A percentile compares a stretch with the other conserved stretches of the same genome.
Evolutionary conservation across 768 basidiomycete species (phyloP).

Genomic region (Pholiota microspora): DNA sequence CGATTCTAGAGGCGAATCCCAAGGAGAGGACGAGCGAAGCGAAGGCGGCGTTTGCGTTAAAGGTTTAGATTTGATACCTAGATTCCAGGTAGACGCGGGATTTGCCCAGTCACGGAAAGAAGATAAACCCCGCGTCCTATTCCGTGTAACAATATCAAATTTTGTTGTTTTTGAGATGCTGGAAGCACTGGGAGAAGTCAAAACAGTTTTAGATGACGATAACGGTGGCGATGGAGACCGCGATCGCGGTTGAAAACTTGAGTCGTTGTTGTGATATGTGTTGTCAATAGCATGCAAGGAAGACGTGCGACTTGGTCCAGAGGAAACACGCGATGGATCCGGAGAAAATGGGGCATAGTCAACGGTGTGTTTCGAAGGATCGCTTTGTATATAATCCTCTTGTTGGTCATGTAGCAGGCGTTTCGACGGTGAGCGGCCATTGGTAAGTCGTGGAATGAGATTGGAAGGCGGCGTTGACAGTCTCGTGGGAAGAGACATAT

Average conservation of each 20-base stretch:
- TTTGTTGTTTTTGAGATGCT: neutral
- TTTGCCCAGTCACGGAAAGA: neutral
- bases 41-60: neutral
- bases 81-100: neutral
- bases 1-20: neutral
- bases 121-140: neutral
- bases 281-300: slow-evolving; percentile 13
- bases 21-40: neutral
- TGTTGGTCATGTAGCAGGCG: too few species aligned
- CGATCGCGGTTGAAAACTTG: neutral
- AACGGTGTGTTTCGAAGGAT: neutral
- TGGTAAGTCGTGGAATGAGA: neutral
- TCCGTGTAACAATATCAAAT: neutral
- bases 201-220: slow-evolving; percentile 8
- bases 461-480: neutral
- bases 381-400: neutral
- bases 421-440: neutral
- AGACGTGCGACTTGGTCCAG: slow-evolving; percentile 3
- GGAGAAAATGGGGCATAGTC: neutral
- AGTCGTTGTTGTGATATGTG: slow-evolving; percentile 8
- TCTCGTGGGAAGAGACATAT: neutral
- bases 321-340: neutral
- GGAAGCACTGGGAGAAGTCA: neutral
- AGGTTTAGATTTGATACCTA: neutral
- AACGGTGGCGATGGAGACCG: slow-evolving; percentile 10